Base-by-base conservation (phyloP, 768 basidiomycete species). In the Suillus cothurnatus region DNA sequence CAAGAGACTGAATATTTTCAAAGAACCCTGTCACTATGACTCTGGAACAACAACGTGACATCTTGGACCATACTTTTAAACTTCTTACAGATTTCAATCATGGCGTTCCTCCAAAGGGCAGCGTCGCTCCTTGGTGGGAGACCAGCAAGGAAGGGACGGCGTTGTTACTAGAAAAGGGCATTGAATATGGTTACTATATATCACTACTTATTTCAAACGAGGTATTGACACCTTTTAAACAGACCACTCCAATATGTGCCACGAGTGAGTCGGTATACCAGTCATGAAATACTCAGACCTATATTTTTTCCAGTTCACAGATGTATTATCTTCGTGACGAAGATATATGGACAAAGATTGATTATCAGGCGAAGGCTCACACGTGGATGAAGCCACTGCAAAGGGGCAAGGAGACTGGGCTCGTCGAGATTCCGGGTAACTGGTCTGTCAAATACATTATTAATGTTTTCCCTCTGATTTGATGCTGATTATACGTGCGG, bases 51-150 rank as follows among this genome's bases (percentile, higher is more conserved):
- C 91, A 93, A 72, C 84, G 83, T 58, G 90, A 90, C 68, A 86
- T 92, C 61, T 76, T 92, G 45, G 85, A 90, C 61, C 80, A 89
- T 69, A 91, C 89, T 1, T 82, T 83, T 74, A 77, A 85, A 21
- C 78, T 90, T 26, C 76, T 91, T 47, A 90, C 89, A 1, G 80
- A 82, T 14, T 91, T 91, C 71, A 89, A 88, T 71, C 76, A 84
- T 66, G 86, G 86, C 32, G 74, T 82, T 21, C 79, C 86, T 31
- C 87, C 87, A 1, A 86, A 84, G 72, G 88, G 87, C 50, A 85
- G 83, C 58, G 89, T 90, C 41, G 90, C 90, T 1, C 90, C 90
- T 0, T 93, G 91, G 89, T 93, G 90, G 90, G 91, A 93, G 72
- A 85, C 85, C 2, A 88, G 85, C 73, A 86, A 84, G 66, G 89